Conservation (phyloP, 2,329 filamentous ascomycete genomes). For the Fusarium nematophilum region DNA sequence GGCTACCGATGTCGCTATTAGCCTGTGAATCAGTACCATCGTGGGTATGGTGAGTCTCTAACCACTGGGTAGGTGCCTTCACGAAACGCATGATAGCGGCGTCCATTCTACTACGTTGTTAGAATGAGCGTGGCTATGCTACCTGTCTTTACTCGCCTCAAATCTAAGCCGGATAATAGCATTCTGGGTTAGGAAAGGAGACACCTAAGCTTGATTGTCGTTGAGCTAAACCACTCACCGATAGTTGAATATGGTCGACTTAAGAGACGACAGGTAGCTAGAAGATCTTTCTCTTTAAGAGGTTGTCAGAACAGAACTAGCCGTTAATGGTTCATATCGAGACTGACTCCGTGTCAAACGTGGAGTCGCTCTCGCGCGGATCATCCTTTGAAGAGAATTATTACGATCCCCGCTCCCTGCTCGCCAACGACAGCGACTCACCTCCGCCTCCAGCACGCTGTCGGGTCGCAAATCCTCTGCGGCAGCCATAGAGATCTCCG, state of each 20-base stretch:
- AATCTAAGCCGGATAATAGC: not conserved
- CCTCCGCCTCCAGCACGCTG: not conserved
- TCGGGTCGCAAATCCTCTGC: not conserved
- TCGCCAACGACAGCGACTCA: not conserved
- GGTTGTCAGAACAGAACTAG: not conserved
- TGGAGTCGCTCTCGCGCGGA: not conserved
- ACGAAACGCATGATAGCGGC: conserved; percentile 29
- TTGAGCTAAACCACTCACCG: not conserved
- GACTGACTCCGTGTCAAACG: conserved; percentile 1
- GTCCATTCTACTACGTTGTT: conserved; percentile 5
- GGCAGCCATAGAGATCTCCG: not conserved
- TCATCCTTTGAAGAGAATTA: not conserved
- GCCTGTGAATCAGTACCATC: too few relatives aligned
- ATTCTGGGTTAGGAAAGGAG: not conserved
- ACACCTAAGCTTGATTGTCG: too few relatives aligned
- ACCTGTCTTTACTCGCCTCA: not conserved
- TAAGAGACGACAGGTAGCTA: conserved; percentile 24
- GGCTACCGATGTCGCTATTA: too few relatives aligned
- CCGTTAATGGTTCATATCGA: fast-evolving
- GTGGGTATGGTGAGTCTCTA: too few relatives aligned
- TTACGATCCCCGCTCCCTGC: not conserved
- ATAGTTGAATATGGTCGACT: conserved; percentile 27
- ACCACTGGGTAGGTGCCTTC: conserved; percentile 26
- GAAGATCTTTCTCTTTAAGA: not conserved
- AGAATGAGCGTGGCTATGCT: not conserved